Percentiles rank a stretch among this genome's conserved stretches.
phyloP scores from a whole-genome alignment of 2,329 filamentous ascomycete species.

The Fusarium tjaetaba region DNA sequence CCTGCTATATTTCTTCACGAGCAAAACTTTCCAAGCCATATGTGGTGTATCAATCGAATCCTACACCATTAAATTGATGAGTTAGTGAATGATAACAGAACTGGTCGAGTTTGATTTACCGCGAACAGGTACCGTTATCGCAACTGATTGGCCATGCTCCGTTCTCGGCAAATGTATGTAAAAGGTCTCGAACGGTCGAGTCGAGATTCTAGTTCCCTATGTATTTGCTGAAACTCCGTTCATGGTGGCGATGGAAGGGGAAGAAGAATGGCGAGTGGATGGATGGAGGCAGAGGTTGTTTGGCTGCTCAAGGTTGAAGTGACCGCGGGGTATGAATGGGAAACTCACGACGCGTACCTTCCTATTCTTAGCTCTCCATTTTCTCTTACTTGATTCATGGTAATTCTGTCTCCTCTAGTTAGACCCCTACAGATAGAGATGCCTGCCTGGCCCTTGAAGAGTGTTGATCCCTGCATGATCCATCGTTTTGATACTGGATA shows the following conservation, averaged over 20 bases:
- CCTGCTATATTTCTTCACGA: not conserved
- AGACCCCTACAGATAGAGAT: not conserved
- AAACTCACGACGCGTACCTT: not conserved
- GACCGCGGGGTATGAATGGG: not conserved
- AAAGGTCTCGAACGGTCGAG: slow-evolving; percentile 2
- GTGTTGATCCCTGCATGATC: slow-evolving; percentile 4
- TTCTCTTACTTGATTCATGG: not conserved
- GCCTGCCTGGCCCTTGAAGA: not conserved
- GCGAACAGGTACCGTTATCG: not conserved
- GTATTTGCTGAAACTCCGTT: not conserved
- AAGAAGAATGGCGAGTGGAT: not conserved
- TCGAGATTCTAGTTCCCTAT: not conserved
- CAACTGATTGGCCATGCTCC: slow-evolving; percentile 4
- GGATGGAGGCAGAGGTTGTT: not conserved
- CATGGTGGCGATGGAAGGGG: not conserved
- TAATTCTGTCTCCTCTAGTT: not conserved
- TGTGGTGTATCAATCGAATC: not conserved
- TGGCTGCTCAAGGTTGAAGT: not conserved
- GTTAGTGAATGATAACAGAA: not conserved
- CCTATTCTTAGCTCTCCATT: not conserved
- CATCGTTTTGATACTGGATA: not conserved
- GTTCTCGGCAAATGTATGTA: not conserved
- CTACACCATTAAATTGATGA: not conserved
- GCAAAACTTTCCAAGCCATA: not conserved
- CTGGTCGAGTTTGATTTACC: not conserved